Base-by-base conservation (phyloP, 2,329 filamentous ascomycete genomes). In the Aspergillus niger region DNA sequence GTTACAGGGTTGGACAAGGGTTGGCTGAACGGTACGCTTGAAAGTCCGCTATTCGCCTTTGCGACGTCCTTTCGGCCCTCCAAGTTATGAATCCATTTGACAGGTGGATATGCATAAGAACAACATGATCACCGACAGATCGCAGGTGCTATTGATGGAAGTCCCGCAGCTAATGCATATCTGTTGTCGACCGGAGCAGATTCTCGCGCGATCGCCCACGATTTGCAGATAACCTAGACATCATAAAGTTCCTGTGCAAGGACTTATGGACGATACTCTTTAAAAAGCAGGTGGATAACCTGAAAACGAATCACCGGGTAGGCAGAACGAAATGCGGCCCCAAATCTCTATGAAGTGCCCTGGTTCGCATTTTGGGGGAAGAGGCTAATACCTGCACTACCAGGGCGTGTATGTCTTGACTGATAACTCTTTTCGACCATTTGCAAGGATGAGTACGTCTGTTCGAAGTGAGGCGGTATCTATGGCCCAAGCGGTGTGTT, bases 211-310 rank as follows among this genome's bases (percentile, higher is more conserved):
- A 96, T 74, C 85, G 92, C 55, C 92, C 94, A 43, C 90, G 92
- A 52, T 96, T 97, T 74, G 91, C 89, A 63, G 92, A 97, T 69
- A 93, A 93, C 3, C 86, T 99, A 44, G 95, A 98, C 73, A 90
- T 93, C 53, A 99, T 99, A 75, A 99, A 99, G 76, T 98, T 99
- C 73, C 83, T 99, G 53, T 99, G 95, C 85, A 99, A 99, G 81
- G 95, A 99, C 76, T 83, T 99, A 48, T 99, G 95, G 95, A 92
- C 88, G 36, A 83, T 98, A 20, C 86, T 97, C 15, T 99, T 97
- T 77, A 86, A 91, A 74, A 99, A 99, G 79, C 96, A 98, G 76
- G 91, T 99, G 72, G 95, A 99, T 78, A 99, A 99, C 75, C 83
- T 99, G 50, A 99, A 99, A 80, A 99, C 95, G 8, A 99, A 99